Evolutionary conservation across 257 asterid genomes (phyloP), one percentile per base, ranked within the genome.

Genomic region (Coffea eugenioides): DNA sequence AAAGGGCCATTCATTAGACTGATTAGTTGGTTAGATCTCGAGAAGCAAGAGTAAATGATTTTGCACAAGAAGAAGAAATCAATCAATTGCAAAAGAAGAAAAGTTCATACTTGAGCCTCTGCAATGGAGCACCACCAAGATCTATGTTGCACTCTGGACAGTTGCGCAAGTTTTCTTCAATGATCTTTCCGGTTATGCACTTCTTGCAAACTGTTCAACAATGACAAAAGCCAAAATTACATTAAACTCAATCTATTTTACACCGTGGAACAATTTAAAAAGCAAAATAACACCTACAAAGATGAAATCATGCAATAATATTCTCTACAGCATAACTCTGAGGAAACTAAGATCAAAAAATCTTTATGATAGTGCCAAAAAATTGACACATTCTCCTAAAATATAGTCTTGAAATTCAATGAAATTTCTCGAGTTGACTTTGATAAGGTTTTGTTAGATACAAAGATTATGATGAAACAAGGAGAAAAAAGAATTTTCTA

Each of bases 71-170:
- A 65, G 15, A 65, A 59, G 11, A 69, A 69, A 67, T 14, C 31
- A 69, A 67, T 14, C 31, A 54, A 73, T 21, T 23, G 27, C 20
- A 27, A 25, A 45, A 67, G 48, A 69, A 57, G 3, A 69, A 71
- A 41, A 65, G 77, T 84, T 73, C 84, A 73, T 71, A 90, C 96
- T 90, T 92, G 81, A 92, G 79, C 83, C 88, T 93, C 77, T 91
- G 93, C 83, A 89, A 67, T 2, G 97, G 97, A 18, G 72, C 82
- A 77, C 89, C 86, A 64, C 97, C 95, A 84, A 93, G 70, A 69
- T 88, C 81, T 3, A 79, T 80, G 65, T 82, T 80, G 84, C 97
- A 92, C 48, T 80, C 74, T 48, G 93, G 97, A 62, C 97, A 91
- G 20, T 76, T 77, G 15, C 83, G 85, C 82, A 78, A 83, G 73